Conservation (phyloP, 306 rosid species). For the Prunus davidiana region DNA sequence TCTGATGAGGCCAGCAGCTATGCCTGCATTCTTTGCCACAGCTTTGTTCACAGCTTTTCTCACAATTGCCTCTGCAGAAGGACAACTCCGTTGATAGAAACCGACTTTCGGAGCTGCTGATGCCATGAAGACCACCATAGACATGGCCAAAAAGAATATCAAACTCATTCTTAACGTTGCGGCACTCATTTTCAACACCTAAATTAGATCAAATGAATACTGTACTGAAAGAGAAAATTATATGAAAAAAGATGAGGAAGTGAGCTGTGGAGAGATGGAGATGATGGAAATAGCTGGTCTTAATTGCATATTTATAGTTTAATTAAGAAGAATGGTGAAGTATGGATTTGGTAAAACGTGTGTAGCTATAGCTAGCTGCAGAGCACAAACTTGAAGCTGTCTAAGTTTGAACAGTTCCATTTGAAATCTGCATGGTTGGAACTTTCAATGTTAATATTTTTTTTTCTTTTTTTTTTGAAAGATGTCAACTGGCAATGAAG, state of each 20-base stretch:
- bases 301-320: conserved; percentile 2
- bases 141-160: conserved; percentile 6
- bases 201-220: not conserved
- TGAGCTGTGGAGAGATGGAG: not conserved
- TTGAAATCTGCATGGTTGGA: no score
- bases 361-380: not conserved
- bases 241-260: no score
- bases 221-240: no score
- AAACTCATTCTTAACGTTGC: not conserved
- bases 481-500: conserved; percentile 7
- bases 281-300: not conserved
- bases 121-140: conserved; percentile 3
- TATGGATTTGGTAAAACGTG: not conserved
- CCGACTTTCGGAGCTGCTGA: conserved; percentile 22
- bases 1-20: conserved; percentile 39
- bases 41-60: conserved; percentile 29
- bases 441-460: no score
- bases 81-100: conserved; percentile 29
- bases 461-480: not conserved
- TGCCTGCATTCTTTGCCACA: conserved; percentile 27
- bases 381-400: conserved; percentile 3
- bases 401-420: conserved; percentile 19
- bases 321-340: not conserved
- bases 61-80: conserved; percentile 30
- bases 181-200: conserved; percentile 1